Conservation (phyloP, 2,329 filamentous ascomycete genomes). For the Chaetomiaceae sp. region DNA sequence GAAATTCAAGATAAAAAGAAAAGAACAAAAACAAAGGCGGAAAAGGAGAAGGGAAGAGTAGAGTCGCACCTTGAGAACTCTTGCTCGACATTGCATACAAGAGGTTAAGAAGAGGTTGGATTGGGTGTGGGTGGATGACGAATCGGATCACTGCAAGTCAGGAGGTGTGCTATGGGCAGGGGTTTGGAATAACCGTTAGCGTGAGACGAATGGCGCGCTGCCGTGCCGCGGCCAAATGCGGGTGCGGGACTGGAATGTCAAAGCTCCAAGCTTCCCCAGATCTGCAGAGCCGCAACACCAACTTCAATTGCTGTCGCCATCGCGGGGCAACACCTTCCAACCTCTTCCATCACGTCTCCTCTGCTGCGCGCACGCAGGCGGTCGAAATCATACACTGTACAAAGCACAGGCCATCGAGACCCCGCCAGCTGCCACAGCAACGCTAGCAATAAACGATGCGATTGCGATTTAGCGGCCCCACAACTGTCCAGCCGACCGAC, state of each 20-base stretch:
- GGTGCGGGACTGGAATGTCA: constrained; percentile 5
- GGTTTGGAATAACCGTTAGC: not conserved
- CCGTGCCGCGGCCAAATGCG: not conserved
- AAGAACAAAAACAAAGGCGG: too few relatives aligned
- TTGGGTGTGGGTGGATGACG: not conserved
- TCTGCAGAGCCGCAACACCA: constrained; percentile 24
- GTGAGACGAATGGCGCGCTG: constrained; percentile 7
- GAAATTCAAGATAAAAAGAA: too few relatives aligned
- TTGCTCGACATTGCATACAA: too few relatives aligned
- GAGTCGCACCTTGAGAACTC: too few relatives aligned
- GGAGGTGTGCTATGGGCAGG: not conserved
- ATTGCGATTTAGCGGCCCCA: constrained; percentile 13
- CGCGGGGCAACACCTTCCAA: constrained; percentile 1
- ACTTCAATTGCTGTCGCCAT: constrained; percentile 6
- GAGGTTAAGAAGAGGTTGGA: too few relatives aligned
- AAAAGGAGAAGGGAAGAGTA: too few relatives aligned
- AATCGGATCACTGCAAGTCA: constrained; percentile 7
- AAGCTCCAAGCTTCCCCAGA: constrained; percentile 12
- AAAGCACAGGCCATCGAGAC: not conserved
- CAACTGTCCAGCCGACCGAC: constrained; percentile 6
- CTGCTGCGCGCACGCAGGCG: not conserved
- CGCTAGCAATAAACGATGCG: constrained; percentile 16
- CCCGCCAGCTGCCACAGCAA: constrained; percentile 4
- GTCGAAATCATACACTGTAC: not conserved
- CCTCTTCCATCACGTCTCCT: not conserved